A percentile compares a stretch with the other conserved stretches of the same genome.
phyloP scores from a whole-genome alignment of 2,329 filamentous ascomycete genomes.

The Colletotrichum caudatum region DNA sequence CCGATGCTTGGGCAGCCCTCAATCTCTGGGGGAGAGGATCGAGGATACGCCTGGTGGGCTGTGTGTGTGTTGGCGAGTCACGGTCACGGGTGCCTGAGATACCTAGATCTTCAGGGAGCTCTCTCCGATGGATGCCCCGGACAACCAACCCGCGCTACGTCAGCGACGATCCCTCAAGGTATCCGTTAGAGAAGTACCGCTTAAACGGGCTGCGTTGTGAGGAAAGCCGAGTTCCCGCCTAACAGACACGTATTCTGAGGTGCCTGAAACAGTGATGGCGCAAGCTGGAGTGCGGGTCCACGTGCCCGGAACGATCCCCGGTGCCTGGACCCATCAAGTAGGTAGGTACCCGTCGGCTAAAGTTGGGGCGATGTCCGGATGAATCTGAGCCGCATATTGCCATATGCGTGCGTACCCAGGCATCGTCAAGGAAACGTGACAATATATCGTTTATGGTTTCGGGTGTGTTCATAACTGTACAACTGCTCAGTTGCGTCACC shows the following conservation, averaged over 20 bases:
- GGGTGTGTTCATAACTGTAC: too few species aligned
- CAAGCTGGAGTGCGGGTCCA: constrained; percentile 22
- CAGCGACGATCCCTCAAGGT: constrained; percentile 37
- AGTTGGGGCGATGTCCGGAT: background rate
- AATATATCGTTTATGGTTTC: too few species aligned
- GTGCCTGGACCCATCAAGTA: constrained; percentile 16
- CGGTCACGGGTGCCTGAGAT: constrained; percentile 33
- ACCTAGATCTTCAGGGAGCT: constrained; percentile 20
- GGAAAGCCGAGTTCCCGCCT: background rate
- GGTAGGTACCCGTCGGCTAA: constrained; percentile 20
- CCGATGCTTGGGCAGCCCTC: constrained; percentile 4
- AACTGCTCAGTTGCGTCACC: too few species aligned
- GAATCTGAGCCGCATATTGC: too few species aligned
- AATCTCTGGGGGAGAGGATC: background rate
- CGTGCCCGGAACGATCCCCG: constrained; percentile 32
- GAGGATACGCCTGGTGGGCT: constrained; percentile 11
- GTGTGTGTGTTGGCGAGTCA: constrained; percentile 36
- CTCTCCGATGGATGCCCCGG: constrained; percentile 15
- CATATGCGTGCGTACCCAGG: too few species aligned
- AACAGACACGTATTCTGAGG: background rate
- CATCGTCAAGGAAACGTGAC: too few species aligned
- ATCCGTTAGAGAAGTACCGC: constrained; percentile 7
- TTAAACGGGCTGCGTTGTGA: rapidly evolving
- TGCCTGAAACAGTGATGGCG: constrained; percentile 26
- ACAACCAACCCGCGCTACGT: constrained; percentile 35